Conservation (phyloP, 441 rosid species). For the Gossypium gossypioides region DNA sequence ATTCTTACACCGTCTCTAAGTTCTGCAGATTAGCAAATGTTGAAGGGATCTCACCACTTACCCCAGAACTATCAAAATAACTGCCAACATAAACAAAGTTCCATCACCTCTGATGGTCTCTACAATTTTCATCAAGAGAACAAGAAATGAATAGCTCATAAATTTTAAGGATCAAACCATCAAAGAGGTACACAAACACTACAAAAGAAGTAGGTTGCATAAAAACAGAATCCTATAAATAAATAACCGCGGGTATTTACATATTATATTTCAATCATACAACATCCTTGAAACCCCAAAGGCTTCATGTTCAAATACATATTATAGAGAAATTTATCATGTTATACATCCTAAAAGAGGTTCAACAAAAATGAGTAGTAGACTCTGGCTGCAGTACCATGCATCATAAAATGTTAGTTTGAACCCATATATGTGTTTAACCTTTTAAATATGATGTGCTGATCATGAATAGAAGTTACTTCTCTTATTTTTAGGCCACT, state of each 20-base stretch:
- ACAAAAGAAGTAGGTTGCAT: neutral
- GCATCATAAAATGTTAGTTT: neutral
- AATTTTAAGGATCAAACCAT: neutral
- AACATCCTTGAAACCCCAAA: neutral
- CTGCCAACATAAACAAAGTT: slow-evolving; percentile 22
- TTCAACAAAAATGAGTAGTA: neutral
- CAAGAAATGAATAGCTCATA: neutral
- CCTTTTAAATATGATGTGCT: neutral
- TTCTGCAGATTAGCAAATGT: slow-evolving; percentile 35
- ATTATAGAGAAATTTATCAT: neutral
- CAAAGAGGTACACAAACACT: neutral
- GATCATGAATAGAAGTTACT: neutral
- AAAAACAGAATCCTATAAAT: neutral
- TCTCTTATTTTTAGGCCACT: neutral
- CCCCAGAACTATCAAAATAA: slow-evolving; percentile 37
- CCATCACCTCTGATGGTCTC: neutral
- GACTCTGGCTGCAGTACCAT: neutral
- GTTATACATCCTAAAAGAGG: neutral
- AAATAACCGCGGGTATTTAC: neutral
- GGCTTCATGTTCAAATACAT: neutral
- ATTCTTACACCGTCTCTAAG: slow-evolving; percentile 31
- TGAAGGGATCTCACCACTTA: slow-evolving; percentile 42
- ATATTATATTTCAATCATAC: neutral
- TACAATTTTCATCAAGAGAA: neutral
- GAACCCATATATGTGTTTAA: neutral